Evolutionary conservation across 495 filamentous ascomycete species (phyloP), one percentile per base, ranked within the genome.

Genomic region (Hypoxylon subgilvum): DNA sequence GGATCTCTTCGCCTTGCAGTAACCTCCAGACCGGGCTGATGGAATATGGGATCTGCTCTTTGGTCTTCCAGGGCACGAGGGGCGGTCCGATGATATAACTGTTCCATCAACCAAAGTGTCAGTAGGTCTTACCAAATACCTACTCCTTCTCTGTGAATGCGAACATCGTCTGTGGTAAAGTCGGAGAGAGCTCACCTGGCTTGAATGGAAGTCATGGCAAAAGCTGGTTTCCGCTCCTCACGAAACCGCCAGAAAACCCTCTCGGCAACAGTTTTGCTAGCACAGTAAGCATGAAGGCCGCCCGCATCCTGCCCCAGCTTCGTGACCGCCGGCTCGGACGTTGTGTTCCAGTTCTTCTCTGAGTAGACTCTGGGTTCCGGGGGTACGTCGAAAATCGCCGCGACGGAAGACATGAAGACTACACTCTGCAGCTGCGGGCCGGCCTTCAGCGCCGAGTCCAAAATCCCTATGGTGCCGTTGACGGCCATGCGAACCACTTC

Each of bases 381-480:
- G 0, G 41, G 52, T 6, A 61, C 36, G 16, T 48, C 53, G 51
- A 57, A 32, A 4, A 76, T 22, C 6, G 79, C 73, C 0, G 63
- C 72, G 35, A 75, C 64, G 18, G 76, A 78, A 6, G 75, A 77
- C 67, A 76, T 71, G 16, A 72, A 51, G 16, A 79, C 84, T 9
- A 93, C 86, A 36, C 82, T 76, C 72, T 88, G 89, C 38, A 95
- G 1, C 66, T 75, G 2, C 83, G 85, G 6, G 83, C 86, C 64
- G 74, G 76, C 44, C 50, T 66, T 52, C 40, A 79, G 71, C 54
- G 90, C 82, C 0, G 87, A 83, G 56, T 87, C 83, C 51, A 96
- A 70, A 23, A 92, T 82, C 17, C 86, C 83, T 0, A 82, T 83
- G 7, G 89, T 92, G 38, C 91, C 89, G 52, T 83, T 84, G 57